These are phyloP conservation scores for Cucumis cinereus DNA, from an alignment of 306 rosid species.

Conservation along the genomic window DNA sequence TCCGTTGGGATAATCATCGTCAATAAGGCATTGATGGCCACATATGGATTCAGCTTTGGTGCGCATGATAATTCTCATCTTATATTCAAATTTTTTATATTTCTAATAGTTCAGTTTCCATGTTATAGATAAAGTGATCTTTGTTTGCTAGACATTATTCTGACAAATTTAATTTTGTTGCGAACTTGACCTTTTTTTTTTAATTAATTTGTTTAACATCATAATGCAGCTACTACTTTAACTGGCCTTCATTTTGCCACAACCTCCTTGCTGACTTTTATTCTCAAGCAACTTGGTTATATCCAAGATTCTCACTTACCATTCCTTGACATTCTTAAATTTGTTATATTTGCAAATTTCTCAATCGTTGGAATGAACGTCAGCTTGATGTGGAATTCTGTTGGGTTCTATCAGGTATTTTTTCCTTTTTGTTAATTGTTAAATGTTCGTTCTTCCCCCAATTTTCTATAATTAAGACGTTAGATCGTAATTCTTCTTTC, in stretches of 20 bases:
- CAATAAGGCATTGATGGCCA: slow-evolving; percentile 85
- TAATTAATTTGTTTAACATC: not conserved
- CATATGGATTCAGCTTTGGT: slow-evolving; percentile 87
- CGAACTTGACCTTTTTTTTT: not conserved
- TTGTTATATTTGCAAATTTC: slow-evolving; percentile 83
- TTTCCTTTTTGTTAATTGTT: slow-evolving; percentile 1
- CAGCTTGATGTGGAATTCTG: slow-evolving; percentile 94
- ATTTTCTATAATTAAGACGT: not conserved
- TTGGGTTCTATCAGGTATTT: slow-evolving; percentile 83
- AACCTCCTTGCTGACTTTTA: slow-evolving; percentile 53
- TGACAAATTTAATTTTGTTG: not conserved
- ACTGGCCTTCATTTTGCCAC: slow-evolving; percentile 82
- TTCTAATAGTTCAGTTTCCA: not conserved
- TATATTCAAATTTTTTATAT: not conserved
- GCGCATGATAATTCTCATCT: not conserved
- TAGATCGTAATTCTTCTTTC: not conserved
- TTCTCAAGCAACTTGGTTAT: slow-evolving; percentile 59
- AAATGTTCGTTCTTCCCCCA: not conserved
- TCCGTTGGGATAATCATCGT: slow-evolving; percentile 82
- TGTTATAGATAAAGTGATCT: not conserved
- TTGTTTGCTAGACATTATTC: not conserved
- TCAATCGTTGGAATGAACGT: slow-evolving; percentile 88
- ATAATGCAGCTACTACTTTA: slow-evolving; percentile 74
- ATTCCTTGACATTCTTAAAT: slow-evolving; percentile 52
- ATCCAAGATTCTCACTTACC: slow-evolving; percentile 75